Base-by-base conservation (phyloP, 23 red algal genomes). In the Cyanidiococcus yangmingshanensis region DNA sequence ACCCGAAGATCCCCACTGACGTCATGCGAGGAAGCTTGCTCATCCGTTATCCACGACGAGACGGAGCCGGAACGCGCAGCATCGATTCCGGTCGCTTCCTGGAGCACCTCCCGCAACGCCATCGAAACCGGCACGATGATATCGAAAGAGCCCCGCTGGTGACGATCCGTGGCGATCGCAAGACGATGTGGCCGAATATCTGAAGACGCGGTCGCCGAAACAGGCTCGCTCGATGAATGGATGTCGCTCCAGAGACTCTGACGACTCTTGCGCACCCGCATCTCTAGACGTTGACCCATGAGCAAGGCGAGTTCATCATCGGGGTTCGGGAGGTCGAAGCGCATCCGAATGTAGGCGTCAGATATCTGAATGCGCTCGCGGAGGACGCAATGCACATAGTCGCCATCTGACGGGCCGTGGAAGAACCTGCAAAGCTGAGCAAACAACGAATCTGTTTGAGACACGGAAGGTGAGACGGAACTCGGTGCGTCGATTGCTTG, bases 231-330 rank as follows among this genome's bases (percentile, higher is more conserved):
- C 7, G 12, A 7, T 12, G 63, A 29, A 12, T 71, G n/a, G 27
- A 71, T 29, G 32, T 71, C 63, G 27, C 63, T 71, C 63, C 63
- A 71, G n/a, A 71, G 32, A 71, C 63, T 71, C 7, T 35, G 63
- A 7, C 32, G n/a, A 29, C 63, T 71, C 27, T 32, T 32, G 16
- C 32, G 63, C 7, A 71, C 63, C 15, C 32, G n/a, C 63, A 71
- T 29, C 27, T 71, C 63, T 2, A 71, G 7, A 30, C 63, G 63
- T 71, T 71, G 63, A 35, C 63, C 63, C 21, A 71, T 25, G 16
- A 17, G 63, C 12, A 71, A 29, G 7, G 27, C n/a, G 3, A 71
- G 63, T 29, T 25, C 3, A 7, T 71, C 63, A 29, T 35, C 21
- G 21, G n/a, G n/a, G 15, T 30, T 29, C n/a, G 63, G 63, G 7